Evolutionary conservation across 129 eudicot species (phyloP), one percentile per base, ranked within the genome.

Genomic region (Flaveria brownii): DNA sequence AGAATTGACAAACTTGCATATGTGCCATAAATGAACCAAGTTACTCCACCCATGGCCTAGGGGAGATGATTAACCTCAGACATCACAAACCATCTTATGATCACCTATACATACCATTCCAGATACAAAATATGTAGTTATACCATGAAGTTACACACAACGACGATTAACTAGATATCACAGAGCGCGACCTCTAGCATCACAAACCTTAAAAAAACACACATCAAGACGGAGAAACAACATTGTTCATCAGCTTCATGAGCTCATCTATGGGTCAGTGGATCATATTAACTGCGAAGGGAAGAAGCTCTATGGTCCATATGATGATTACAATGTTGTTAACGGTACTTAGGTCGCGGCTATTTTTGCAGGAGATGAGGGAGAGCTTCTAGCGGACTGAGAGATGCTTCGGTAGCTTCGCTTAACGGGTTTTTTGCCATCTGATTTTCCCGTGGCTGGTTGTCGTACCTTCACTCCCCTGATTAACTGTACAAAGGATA

Each of bases 401-500:
- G 88, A 71, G n/a, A 78, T 45, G 65, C 63, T 78, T 6, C 90
- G 91, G 23, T 70, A 68, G 82, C 81, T 88, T 82, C 85, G 89
- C 78, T 82, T 94, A 6, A 78, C 77, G 1, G 88, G 79, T 71
- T 89, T 94, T 84, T 84, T 93, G 69, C 78, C 75, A 77, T 91
- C 99, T 0, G 85, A 26, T 73, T 85, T 91, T n/a, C 70, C 80
- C 1, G 71, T 56, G 49, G 87, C 90, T 2, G 84, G 88, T 73
- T 90, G 96, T 2, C 97, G 87, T 46, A 94, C 99, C 80, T 91
- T 94, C 69, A 95, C 97, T 18, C 99, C 99, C 78, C 99, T 86
- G 41, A 95, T 95, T 82, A 95, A 75, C 99, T 95, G 87, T 57
- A 25, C 22, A 41, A 20, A n/a, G 36, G 36, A 30, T 30, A 30